Evolutionary conservation across 2,329 filamentous ascomycete genomes (phyloP), one percentile per base, ranked within the genome.

Genomic region (Neonectria punicea): DNA sequence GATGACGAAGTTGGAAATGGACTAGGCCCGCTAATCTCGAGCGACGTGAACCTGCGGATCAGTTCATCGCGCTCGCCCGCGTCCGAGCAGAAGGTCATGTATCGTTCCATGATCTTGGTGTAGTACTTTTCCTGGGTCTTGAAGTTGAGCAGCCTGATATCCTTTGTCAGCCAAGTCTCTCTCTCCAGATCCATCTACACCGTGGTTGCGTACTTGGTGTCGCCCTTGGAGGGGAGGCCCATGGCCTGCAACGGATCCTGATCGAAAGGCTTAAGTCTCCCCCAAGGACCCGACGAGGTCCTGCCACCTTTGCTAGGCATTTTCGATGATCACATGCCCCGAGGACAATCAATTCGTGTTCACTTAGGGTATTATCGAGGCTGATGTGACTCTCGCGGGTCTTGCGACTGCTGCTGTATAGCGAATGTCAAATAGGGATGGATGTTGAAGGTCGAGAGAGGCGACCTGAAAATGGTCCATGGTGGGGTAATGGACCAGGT

Each of bases 221-320:
- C 95, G 57, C 95, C 95, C 76, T 97, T 98, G 2, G 94, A 97
- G 5, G 93, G 93, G 69, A 97, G 85, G 2, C 95, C 94, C 70
- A 97, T 92, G 65, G 85, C 87, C 72, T 97, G 92, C 30, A 98
- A 83, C 14, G 92, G 88, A 78, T 98, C 94, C 62, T 89, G 82
- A 49, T 91, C 88, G 65, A 90, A 86, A 13, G 92, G 91, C 78
- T 92, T 94, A 68, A 97, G 82, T 68, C 92, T 86, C 65, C 87
- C 88, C 89, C 91, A 93, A 70, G 87, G 84, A 55, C 85, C 85
- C 53, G 88, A 87, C 10, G 77, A 68, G 16, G 71, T 68, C 53
- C 75, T 77, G 49, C 70, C 75, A 46, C 77, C 75, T 73, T 74
- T 75, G 39, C 70, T 70, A 43, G 71, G 69, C 76, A 78, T 78